These are phyloP conservation scores for Macrophomina phaseolina DNA, from an alignment of 2,329 filamentous ascomycete genomes.

Conservation along the genomic window DNA sequence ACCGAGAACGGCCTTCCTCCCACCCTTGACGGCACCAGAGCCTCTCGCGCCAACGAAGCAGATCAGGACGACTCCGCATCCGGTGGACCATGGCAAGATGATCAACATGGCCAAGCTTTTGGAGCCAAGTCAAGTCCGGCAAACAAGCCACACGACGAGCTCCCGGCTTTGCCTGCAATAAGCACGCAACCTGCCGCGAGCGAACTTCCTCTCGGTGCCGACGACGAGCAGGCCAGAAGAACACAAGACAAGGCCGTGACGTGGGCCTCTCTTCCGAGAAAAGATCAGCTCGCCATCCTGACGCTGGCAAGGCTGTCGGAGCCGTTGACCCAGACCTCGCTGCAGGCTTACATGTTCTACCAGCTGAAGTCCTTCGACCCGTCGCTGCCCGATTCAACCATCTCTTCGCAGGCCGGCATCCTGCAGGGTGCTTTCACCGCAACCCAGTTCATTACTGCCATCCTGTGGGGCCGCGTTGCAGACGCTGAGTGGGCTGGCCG, in stretches of 20 bases:
- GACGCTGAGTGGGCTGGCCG: conserved; percentile 68
- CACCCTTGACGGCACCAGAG: neutral
- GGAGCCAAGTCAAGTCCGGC: neutral
- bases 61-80: neutral
- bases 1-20: neutral
- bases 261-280: conserved; percentile 77
- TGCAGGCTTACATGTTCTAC: conserved; percentile 77
- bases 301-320: conserved; percentile 81
- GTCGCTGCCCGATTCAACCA: conserved; percentile 63
- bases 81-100: neutral
- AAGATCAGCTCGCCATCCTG: conserved; percentile 77
- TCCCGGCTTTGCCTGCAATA: neutral
- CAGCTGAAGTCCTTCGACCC: conserved; percentile 81
- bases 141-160: neutral
- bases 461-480: conserved; percentile 78
- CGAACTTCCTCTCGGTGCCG: conserved; percentile 8
- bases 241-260: conserved; percentile 59
- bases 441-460: conserved; percentile 80
- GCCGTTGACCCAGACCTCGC: conserved; percentile 74
- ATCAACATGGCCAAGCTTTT: conserved; percentile 6
- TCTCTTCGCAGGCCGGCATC: conserved; percentile 78
- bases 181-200: conserved; percentile 3
- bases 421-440: conserved; percentile 80
- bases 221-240: conserved; percentile 24
- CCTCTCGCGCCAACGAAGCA: neutral